phyloP scores from a whole-genome alignment of 257 asterid species.

The Lycium barbarum region DNA sequence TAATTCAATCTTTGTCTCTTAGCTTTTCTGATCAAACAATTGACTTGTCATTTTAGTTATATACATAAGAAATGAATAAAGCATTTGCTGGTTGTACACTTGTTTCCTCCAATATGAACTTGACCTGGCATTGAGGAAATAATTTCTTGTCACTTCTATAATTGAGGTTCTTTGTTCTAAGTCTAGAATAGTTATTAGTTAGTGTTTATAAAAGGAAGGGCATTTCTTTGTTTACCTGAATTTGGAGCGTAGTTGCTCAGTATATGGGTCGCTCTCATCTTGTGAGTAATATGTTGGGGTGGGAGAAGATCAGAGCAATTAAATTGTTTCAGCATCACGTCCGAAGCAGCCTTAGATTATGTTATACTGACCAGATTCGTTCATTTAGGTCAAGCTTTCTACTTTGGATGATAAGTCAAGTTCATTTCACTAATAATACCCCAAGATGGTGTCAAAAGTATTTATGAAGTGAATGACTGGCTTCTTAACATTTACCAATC shows the following conservation, averaged over 20 bases:
- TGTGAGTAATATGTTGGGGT: not conserved
- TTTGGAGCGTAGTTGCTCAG: slow-evolving; percentile 15
- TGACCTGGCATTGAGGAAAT: not conserved
- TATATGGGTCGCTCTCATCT: not conserved
- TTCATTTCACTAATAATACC: not conserved
- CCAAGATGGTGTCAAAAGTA: not conserved
- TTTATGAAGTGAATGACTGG: not conserved
- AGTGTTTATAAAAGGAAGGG: not conserved
- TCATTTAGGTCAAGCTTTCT: not conserved
- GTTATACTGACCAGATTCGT: slow-evolving; percentile 2
- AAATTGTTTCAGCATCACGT: slow-evolving; percentile 14
- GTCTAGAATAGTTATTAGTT: slow-evolving; percentile 19
- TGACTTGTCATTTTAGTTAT: slow-evolving; percentile 8
- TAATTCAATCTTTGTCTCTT: not conserved
- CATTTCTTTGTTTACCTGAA: slow-evolving; percentile 1
- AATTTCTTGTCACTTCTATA: not conserved
- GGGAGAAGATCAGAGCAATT: slow-evolving; percentile 9
- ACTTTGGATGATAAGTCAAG: not conserved
- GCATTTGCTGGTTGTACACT: not conserved
- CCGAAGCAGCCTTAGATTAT: not conserved
- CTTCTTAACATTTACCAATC: not conserved
- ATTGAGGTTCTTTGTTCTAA: not conserved
- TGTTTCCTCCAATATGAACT: not conserved
- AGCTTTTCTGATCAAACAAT: not conserved
- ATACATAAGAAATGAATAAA: slow-evolving; percentile 3